Conservation (phyloP, 2,329 filamentous ascomycete genomes). For the Leptographium radiaticola region DNA sequence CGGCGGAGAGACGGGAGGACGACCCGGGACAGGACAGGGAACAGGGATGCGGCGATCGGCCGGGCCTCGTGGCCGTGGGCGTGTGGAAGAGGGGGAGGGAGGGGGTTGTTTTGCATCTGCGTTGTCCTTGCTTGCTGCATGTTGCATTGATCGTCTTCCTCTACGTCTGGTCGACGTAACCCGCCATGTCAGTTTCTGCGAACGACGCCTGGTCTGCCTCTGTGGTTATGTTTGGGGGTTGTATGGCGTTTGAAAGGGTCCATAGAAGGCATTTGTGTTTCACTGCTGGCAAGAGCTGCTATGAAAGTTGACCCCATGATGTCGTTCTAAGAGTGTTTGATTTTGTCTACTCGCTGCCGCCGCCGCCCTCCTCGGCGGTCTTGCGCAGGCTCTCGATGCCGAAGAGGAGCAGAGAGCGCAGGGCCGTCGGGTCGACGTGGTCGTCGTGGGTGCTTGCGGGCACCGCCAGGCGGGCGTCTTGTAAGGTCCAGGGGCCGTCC, state of each 20-base stretch:
- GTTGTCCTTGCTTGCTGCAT: neutral
- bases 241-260: slow-evolving; percentile 13
- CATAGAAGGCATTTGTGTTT: slow-evolving; percentile 11
- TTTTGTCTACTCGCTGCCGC: neutral
- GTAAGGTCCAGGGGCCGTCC: neutral
- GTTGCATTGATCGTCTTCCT: neutral
- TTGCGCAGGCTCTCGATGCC: slow-evolving; percentile 35
- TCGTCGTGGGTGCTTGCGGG: slow-evolving; percentile 7
- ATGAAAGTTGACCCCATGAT: neutral
- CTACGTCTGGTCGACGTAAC: too few relatives aligned
- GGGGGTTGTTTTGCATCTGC: neutral
- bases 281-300: neutral
- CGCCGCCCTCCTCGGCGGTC: slow-evolving; percentile 17
- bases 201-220: neutral
- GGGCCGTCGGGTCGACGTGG: slow-evolving; percentile 19
- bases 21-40: too few relatives aligned
- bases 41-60: too few relatives aligned
- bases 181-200: neutral
- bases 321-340: neutral
- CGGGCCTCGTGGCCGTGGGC: too few relatives aligned
- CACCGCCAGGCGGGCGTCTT: neutral
- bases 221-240: neutral
- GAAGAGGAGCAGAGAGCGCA: slow-evolving; percentile 31
- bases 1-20: neutral
- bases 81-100: too few relatives aligned